A percentile compares a stretch with the other conserved stretches of the same genome.
These are phyloP conservation scores for Kodamaea kakaduensis DNA, from an alignment of 805 yeast species.

Conservation along the genomic window DNA sequence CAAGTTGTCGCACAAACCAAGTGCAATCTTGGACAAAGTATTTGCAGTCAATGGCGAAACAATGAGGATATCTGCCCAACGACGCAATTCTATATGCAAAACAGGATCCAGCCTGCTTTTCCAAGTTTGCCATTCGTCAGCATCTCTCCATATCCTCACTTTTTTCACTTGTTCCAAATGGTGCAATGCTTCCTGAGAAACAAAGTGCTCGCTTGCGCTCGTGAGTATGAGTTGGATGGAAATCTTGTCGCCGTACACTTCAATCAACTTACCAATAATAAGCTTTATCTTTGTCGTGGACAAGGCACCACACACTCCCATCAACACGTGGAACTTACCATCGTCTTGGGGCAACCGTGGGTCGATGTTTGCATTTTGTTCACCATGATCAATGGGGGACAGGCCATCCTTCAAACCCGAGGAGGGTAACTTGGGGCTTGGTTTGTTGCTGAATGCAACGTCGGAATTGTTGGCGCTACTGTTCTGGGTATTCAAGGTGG, in stretches of 20 bases:
- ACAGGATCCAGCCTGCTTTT: conserved; percentile 82
- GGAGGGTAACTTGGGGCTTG: background rate
- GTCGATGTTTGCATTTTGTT: conserved; percentile 52
- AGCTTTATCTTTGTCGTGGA: conserved; percentile 49
- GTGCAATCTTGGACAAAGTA: conserved; percentile 80
- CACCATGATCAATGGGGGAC: conserved; percentile 12
- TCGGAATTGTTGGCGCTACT: background rate
- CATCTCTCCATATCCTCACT: conserved; percentile 53
- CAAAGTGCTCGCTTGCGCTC: conserved; percentile 49
- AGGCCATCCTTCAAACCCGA: background rate
- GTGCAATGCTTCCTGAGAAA: conserved; percentile 42
- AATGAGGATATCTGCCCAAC: conserved; percentile 93
- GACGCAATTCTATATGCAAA: conserved; percentile 85
- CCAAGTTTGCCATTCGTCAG: conserved; percentile 72
- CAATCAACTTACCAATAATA: conserved; percentile 49
- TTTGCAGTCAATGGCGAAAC: conserved; percentile 96
- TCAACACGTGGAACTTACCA: conserved; percentile 51
- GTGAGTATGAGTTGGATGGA: conserved; percentile 54
- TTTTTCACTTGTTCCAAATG: conserved; percentile 37
- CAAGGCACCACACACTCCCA: conserved; percentile 58
- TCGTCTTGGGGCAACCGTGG: conserved; percentile 60
- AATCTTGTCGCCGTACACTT: conserved; percentile 49
- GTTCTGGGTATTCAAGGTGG: conserved; percentile 2
- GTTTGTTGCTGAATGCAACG: background rate
- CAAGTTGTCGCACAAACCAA: conserved; percentile 90